Conservation (phyloP, 306 rosid species). For the Morella rubra region DNA sequence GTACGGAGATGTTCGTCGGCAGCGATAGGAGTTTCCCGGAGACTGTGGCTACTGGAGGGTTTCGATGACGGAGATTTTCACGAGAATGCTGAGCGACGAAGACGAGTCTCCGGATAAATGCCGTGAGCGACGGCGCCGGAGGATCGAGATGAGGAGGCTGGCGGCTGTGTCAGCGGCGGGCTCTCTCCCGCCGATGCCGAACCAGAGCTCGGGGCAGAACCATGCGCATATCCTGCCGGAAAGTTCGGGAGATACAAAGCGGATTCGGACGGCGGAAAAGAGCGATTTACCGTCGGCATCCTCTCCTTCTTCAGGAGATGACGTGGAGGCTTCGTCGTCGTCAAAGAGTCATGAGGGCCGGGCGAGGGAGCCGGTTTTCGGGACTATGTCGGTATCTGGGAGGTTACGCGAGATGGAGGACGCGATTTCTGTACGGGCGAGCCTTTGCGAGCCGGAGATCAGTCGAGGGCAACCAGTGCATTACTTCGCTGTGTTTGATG, state of each 20-base stretch:
- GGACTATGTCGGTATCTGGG: slow-evolving; percentile 35
- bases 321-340: background rate
- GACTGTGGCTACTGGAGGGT: background rate
- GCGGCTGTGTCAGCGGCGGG: slow-evolving; percentile 6
- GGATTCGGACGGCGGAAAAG: background rate
- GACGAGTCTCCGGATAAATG: slow-evolving; percentile 32
- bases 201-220: slow-evolving; percentile 1
- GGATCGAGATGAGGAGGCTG: slow-evolving; percentile 39
- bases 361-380: slow-evolving; percentile 29
- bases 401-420: slow-evolving; percentile 46
- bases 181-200: background rate
- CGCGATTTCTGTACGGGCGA: slow-evolving; percentile 5
- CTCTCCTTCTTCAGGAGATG: slow-evolving; percentile 10
- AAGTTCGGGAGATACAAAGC: background rate
- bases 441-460: slow-evolving; percentile 21
- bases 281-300: background rate
- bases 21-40: background rate
- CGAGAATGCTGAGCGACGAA: slow-evolving; percentile 31
- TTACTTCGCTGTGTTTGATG: slow-evolving; percentile 45
- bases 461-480: slow-evolving; percentile 22
- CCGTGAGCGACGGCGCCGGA: slow-evolving; percentile 35
- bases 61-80: slow-evolving; percentile 15
- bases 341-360: background rate
- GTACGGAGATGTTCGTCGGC: background rate
- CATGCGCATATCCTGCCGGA: background rate